phyloP scores from a whole-genome alignment of 768 basidiomycete species.

The Ramaria sp. region DNA sequence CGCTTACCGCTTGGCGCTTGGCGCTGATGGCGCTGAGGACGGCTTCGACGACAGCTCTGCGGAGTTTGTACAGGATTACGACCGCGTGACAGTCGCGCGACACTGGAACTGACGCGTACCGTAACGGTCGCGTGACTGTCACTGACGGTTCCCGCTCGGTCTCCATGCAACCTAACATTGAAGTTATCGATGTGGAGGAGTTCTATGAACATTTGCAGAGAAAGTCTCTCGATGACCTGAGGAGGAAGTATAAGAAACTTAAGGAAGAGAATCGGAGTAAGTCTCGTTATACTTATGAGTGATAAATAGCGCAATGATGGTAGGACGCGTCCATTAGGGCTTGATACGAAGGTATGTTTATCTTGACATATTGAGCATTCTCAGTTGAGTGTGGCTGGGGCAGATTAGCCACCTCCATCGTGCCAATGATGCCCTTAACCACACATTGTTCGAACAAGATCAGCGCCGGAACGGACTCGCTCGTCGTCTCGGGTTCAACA shows the following conservation, averaged over 20 bases:
- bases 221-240: neutral
- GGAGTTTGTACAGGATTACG: no score
- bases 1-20: no score
- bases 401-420: neutral
- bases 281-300: neutral
- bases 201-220: neutral
- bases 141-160: no score
- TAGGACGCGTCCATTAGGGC: neutral
- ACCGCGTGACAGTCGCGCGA: neutral
- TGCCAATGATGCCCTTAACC: neutral
- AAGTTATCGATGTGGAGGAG: slow-evolving; percentile 1
- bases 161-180: neutral
- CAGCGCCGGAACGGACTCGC: neutral
- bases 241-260: neutral
- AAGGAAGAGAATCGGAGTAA: neutral
- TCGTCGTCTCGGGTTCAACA: neutral
- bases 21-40: no score
- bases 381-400: neutral
- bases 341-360: neutral
- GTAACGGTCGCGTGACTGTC: no score
- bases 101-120: neutral
- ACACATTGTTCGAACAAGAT: neutral
- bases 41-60: no score
- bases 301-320: no score
- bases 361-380: neutral